Base-by-base conservation (phyloP, 345 rosid species). In the Dimocarpus longan region DNA sequence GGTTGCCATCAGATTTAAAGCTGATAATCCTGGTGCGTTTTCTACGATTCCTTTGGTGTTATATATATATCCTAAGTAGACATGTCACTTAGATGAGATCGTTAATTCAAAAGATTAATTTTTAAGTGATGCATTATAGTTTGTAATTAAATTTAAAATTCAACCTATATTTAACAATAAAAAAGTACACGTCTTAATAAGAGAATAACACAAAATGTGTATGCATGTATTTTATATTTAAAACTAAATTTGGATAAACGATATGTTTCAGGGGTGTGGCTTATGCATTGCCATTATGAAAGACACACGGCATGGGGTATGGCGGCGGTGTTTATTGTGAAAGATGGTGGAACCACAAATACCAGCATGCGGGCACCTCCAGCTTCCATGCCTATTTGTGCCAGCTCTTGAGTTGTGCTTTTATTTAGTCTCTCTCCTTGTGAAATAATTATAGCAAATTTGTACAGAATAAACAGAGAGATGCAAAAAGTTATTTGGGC, bases 251-350 rank as follows among this genome's bases (percentile, higher is more conserved):
- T 52, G 56, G 19, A 52, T 3, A n/a, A 4, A 15, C 16, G n/a
- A 52, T 52, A 52, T 52, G 57, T 63, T 46, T 10, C 75, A 81
- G 89, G 87, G 24, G 87, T 84, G 5, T 87, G 89, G 89, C 81
- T 76, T 46, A 8, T 84, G 80, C 89, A 83, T 57, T 87, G 89
- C 70, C 89, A 87, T 70, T 73, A 82, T 12, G 90, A 87, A 6
- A 66, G 85, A 8, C 90, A 87, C 66, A 21, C 71, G 4, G 37
- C 54, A 0, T 87, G 89, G 89, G 87, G 89, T 12, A 87, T 87
- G 87, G 75, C 76, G 3, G 77, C 71, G 21, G 86, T 74, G 6
- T 43, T 87, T 70, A 87, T 82, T 2, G 85, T 84, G 10, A 75
- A 28, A 40, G 75, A 87, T 68, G 87, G 87, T 4, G 50, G 42